phyloP scores from a whole-genome alignment of 2,329 filamentous ascomycete genomes.

The Neofusicoccum ribis region DNA sequence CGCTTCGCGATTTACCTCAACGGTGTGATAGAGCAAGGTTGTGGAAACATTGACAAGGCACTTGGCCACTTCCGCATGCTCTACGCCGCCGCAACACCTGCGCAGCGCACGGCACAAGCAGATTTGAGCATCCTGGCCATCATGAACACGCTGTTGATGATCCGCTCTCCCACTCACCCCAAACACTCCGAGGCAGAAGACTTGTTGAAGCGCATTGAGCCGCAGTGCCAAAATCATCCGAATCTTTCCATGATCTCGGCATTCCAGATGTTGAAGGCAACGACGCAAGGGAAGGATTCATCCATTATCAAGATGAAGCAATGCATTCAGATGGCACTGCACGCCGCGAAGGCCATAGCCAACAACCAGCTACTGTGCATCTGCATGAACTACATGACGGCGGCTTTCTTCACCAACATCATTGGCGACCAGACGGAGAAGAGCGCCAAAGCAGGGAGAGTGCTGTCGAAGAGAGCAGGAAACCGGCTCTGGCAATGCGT shows the following conservation, averaged over 20 bases:
- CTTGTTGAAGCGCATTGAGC: slow-evolving; percentile 63
- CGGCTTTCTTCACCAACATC: slow-evolving; percentile 76
- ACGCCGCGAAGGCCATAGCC: slow-evolving; percentile 65
- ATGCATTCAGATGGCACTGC: slow-evolving; percentile 71
- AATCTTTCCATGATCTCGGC: slow-evolving; percentile 77
- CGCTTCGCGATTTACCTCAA: slow-evolving; percentile 69
- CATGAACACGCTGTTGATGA: slow-evolving; percentile 51
- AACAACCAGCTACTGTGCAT: slow-evolving; percentile 84
- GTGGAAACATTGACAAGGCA: slow-evolving; percentile 69
- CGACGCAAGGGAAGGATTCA: background rate
- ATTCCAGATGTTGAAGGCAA: slow-evolving; percentile 71
- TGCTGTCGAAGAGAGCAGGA: slow-evolving; percentile 55
- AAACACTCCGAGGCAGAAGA: slow-evolving; percentile 55
- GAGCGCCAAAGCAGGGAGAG: slow-evolving; percentile 51
- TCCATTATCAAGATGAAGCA: slow-evolving; percentile 77
- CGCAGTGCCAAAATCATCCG: slow-evolving; percentile 66
- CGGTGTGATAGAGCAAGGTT: slow-evolving; percentile 75
- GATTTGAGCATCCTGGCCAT: slow-evolving; percentile 50
- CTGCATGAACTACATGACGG: slow-evolving; percentile 81
- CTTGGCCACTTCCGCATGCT: slow-evolving; percentile 63
- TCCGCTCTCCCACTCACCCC: slow-evolving; percentile 39
- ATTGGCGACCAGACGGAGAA: slow-evolving; percentile 63
- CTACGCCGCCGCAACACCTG: slow-evolving; percentile 49
- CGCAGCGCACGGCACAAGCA: slow-evolving; percentile 30
- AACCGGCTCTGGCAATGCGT: slow-evolving; percentile 56